phyloP scores from a whole-genome alignment of 2,329 filamentous ascomycete species.

The Monosporascus sp. region DNA sequence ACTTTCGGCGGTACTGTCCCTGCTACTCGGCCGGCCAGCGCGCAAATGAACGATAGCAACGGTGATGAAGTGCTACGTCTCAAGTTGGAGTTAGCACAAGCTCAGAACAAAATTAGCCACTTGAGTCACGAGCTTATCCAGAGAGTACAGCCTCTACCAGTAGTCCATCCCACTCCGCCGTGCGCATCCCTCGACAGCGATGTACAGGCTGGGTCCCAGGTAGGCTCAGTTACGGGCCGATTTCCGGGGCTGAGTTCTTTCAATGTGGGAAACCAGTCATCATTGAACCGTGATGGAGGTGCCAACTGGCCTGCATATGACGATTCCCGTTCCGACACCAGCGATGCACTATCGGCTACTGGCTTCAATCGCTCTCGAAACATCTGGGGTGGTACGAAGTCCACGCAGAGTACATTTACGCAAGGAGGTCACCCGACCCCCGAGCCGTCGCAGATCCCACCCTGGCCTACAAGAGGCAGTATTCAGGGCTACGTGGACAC shows the following conservation, averaged over 20 bases:
- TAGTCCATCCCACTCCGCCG: constrained; percentile 42
- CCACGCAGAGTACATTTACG: constrained; percentile 19
- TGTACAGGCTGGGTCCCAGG: constrained; percentile 15
- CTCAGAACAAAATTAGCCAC: constrained; percentile 63
- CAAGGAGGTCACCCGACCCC: constrained; percentile 22
- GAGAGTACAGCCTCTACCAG: constrained; percentile 55
- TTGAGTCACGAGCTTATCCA: constrained; percentile 68
- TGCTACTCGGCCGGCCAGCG: constrained; percentile 49
- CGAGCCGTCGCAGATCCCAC: constrained; percentile 32
- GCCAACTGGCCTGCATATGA: constrained; percentile 49
- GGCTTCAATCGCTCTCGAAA: constrained; percentile 49
- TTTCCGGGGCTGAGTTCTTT: constrained; percentile 13
- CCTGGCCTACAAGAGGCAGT: constrained; percentile 43
- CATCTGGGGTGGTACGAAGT: constrained; percentile 51
- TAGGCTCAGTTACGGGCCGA: constrained; percentile 27
- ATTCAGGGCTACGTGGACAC: constrained; percentile 38
- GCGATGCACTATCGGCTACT: constrained; percentile 47
- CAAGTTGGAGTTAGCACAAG: constrained; percentile 65
- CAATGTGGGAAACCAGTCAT: constrained; percentile 30
- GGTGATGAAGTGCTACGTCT: constrained; percentile 61
- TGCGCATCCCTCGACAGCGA: constrained; percentile 24
- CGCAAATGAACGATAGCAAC: constrained; percentile 38
- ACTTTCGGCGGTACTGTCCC: constrained; percentile 43
- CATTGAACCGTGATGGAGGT: constrained; percentile 32
- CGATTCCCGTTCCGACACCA: constrained; percentile 52